phyloP scores from a whole-genome alignment of 805 yeast genomes.

The Candida krabiensis region DNA sequence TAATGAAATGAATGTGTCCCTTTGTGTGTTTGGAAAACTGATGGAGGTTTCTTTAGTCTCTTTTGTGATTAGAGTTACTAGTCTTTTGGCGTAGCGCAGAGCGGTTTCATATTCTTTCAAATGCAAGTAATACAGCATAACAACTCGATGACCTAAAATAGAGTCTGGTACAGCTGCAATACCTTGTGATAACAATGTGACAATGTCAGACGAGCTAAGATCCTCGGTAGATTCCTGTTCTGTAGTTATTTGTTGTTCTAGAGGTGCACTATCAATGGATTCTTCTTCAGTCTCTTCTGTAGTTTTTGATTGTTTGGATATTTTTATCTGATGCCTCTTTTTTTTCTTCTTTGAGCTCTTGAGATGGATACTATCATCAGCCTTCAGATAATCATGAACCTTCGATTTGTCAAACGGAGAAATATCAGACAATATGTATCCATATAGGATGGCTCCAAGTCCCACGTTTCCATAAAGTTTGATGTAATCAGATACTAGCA shows the following conservation, averaged over 20 bases:
- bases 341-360: conserved; percentile 12
- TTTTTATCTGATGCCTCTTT: conserved; percentile 16
- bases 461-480: conserved; percentile 59
- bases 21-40: conserved; percentile 49
- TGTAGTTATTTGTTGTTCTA: conserved; percentile 6
- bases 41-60: conserved; percentile 47
- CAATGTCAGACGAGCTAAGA: conserved; percentile 37
- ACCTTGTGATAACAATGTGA: conserved; percentile 41
- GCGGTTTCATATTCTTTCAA: conserved; percentile 64
- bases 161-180: conserved; percentile 37
- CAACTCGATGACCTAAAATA: conserved; percentile 64
- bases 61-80: conserved; percentile 55
- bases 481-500: conserved; percentile 50
- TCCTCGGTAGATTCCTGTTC: conserved; percentile 17
- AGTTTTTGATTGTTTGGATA: conserved; percentile 8
- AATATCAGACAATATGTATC: conserved; percentile 63
- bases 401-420: conserved; percentile 53
- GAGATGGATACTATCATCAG: conserved; percentile 7
- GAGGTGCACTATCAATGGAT: conserved; percentile 18
- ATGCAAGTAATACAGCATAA: conserved; percentile 58
- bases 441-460: conserved; percentile 56
- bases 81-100: conserved; percentile 56
- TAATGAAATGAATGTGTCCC: conserved; percentile 59
- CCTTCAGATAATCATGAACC: conserved; percentile 25
- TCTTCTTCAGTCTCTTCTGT: conserved; percentile 25